A percentile compares a stretch with the other conserved stretches of the same genome.
phyloP scores from a whole-genome alignment of 2,329 filamentous ascomycete species.

The Aspergillus niger region DNA sequence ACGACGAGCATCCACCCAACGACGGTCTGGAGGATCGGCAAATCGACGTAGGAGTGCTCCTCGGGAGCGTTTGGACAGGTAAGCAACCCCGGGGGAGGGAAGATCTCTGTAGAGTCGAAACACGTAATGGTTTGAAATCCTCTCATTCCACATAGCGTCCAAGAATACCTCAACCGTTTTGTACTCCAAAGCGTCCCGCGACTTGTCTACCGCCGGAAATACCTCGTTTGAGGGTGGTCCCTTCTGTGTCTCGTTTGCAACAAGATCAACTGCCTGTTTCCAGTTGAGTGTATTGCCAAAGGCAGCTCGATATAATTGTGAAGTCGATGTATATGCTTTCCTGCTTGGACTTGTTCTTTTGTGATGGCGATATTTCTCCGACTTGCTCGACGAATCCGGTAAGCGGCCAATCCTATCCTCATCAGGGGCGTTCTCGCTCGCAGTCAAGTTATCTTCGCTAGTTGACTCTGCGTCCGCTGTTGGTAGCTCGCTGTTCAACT shows the following conservation, averaged over 20 bases:
- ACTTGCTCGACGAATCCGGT: not conserved
- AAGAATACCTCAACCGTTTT: conserved; percentile 41
- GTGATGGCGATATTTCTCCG: conserved; percentile 9
- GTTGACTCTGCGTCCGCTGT: not conserved
- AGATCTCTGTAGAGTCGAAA: conserved; percentile 57
- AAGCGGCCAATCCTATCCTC: not conserved
- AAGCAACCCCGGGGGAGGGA: conserved; percentile 55
- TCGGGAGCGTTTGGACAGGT: conserved; percentile 55
- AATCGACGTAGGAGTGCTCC: conserved; percentile 69
- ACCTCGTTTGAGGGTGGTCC: conserved; percentile 40
- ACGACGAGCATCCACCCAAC: conserved; percentile 63
- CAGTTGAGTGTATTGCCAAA: conserved; percentile 27
- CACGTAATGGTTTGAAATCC: conserved; percentile 51
- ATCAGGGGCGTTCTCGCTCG: not conserved
- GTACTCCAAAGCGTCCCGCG: conserved; percentile 37
- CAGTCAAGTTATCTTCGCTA: not conserved
- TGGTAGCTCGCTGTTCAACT: not conserved
- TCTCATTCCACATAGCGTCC: conserved; percentile 46
- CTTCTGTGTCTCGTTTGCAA: conserved; percentile 24
- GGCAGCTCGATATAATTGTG: conserved; percentile 26
- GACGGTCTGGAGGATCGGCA: conserved; percentile 52
- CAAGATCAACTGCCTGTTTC: conserved; percentile 41
- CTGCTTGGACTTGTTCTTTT: conserved; percentile 20
- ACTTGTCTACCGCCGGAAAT: conserved; percentile 17
- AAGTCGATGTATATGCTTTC: conserved; percentile 24